Conservation (phyloP, 768 basidiomycete species). For the Neoboletus magnificus region DNA sequence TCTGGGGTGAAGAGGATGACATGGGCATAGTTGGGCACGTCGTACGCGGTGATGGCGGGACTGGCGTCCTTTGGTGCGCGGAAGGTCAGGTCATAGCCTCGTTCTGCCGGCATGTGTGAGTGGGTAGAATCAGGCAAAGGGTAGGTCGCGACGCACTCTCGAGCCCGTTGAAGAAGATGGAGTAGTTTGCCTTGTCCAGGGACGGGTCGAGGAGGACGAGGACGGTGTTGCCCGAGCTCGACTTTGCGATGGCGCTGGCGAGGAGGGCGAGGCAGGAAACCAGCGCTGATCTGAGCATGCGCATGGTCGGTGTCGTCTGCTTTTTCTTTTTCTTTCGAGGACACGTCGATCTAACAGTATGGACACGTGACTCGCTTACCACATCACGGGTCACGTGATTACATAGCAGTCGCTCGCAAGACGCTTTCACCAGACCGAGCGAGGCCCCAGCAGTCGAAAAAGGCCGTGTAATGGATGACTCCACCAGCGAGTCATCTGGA, state of each 20-base stretch:
- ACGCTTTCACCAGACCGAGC: conserved; percentile 6
- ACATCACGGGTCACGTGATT: conserved; percentile 24
- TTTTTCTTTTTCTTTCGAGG: too few relatives aligned
- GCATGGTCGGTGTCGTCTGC: conserved; percentile 21
- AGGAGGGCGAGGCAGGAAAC: conserved; percentile 30
- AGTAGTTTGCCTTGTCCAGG: conserved; percentile 65
- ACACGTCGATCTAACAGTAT: conserved; percentile 18
- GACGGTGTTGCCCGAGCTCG: conserved; percentile 80
- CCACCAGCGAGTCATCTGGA: conserved; percentile 36
- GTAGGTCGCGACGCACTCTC: conserved; percentile 47
- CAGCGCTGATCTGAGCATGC: conserved; percentile 24
- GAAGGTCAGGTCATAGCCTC: conserved; percentile 86
- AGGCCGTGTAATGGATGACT: conserved; percentile 34
- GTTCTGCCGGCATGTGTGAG: conserved; percentile 41
- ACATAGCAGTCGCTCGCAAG: background rate
- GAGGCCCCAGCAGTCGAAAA: conserved; percentile 9
- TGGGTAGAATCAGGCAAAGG: background rate
- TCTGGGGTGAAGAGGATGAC: conserved; percentile 85
- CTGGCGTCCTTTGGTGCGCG: conserved; percentile 73
- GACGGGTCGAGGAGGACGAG: conserved; percentile 80
- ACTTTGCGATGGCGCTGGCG: conserved; percentile 44
- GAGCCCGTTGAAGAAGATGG: conserved; percentile 77
- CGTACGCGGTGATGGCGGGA: conserved; percentile 66
- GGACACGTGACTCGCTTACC: conserved; percentile 12
- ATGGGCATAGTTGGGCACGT: conserved; percentile 75